Conservation (phyloP, 352 stramenopile species). For the Sclerospora graminicola region DNA sequence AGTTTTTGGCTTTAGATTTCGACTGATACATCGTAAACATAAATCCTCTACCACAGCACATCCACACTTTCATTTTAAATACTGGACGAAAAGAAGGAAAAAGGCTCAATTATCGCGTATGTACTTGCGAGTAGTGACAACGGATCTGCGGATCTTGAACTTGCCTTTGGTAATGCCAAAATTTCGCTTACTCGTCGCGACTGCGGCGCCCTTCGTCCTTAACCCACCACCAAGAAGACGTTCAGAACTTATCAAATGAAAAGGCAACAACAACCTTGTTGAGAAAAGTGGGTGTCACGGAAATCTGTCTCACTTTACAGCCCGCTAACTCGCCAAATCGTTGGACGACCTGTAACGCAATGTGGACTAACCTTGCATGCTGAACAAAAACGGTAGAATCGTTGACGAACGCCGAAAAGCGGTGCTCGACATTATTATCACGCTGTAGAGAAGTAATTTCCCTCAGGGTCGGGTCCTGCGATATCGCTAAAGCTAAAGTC, state of each 20-base stretch:
- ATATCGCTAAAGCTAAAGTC: too few relatives aligned
- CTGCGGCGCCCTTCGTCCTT: slow-evolving; percentile 1
- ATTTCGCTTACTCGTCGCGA: neutral
- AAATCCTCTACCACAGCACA: too few relatives aligned
- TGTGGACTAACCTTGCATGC: too few relatives aligned
- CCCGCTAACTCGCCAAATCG: too few relatives aligned
- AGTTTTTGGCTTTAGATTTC: slow-evolving; percentile 11
- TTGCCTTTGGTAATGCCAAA: slow-evolving; percentile 8
- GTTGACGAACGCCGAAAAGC: too few relatives aligned
- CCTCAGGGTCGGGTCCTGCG: too few relatives aligned
- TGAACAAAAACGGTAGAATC: too few relatives aligned
- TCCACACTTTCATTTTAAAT: too few relatives aligned
- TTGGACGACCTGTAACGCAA: too few relatives aligned
- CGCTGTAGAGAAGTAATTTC: too few relatives aligned
- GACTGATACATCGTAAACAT: slow-evolving; percentile 9
- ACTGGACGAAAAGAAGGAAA: neutral
- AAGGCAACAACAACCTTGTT: slow-evolving; percentile 19
- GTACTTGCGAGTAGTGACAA: slow-evolving; percentile 13
- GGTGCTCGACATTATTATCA: too few relatives aligned
- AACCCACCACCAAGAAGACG: too few relatives aligned
- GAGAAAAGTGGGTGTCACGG: slow-evolving; percentile 26
- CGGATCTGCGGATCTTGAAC: slow-evolving; percentile 15
- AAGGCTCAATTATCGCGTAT: neutral
- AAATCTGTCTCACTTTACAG: slow-evolving; percentile 13
- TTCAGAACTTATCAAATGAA: slow-evolving; percentile 19